These are phyloP conservation scores for Colletotrichum brevisporum DNA, from an alignment of 2,329 filamentous ascomycete genomes.

Conservation along the genomic window DNA sequence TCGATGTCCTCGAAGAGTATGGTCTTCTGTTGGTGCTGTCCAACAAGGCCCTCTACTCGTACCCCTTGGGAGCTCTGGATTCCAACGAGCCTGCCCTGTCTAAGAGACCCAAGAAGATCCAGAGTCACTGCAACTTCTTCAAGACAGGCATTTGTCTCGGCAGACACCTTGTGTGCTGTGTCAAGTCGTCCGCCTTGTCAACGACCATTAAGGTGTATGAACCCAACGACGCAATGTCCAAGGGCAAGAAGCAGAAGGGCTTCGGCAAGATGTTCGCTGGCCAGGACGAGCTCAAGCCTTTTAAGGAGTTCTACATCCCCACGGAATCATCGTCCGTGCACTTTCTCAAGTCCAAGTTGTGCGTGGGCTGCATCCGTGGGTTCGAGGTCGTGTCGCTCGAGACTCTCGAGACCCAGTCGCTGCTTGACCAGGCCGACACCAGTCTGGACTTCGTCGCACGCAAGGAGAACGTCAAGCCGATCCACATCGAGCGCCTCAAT, in stretches of 20 bases:
- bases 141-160: slow-evolving; percentile 96
- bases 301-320: slow-evolving; percentile 99
- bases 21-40: slow-evolving; percentile 90
- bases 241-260: slow-evolving; percentile 95
- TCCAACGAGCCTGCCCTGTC: slow-evolving; percentile 83
- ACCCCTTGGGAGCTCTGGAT: slow-evolving; percentile 88
- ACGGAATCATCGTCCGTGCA: slow-evolving; percentile 98
- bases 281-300: slow-evolving; percentile 95
- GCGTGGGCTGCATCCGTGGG: slow-evolving; percentile 93
- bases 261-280: slow-evolving; percentile 97
- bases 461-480: slow-evolving; percentile 93
- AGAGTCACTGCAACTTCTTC: slow-evolving; percentile 98
- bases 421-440: slow-evolving; percentile 97
- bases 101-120: slow-evolving; percentile 94
- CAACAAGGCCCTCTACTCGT: slow-evolving; percentile 93
- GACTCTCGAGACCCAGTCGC: slow-evolving; percentile 96
- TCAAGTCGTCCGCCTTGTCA: slow-evolving; percentile 92
- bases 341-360: slow-evolving; percentile 96
- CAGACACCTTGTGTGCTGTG: slow-evolving; percentile 93
- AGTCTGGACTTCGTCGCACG: slow-evolving; percentile 96
- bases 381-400: slow-evolving; percentile 98
- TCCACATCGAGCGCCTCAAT: slow-evolving; percentile 97
- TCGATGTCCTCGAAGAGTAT: slow-evolving; percentile 97
- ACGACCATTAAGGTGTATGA: slow-evolving; percentile 99
- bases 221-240: slow-evolving; percentile 93